Conservation (phyloP, 805 yeast species). For the Yamadazyma endophytica region DNA sequence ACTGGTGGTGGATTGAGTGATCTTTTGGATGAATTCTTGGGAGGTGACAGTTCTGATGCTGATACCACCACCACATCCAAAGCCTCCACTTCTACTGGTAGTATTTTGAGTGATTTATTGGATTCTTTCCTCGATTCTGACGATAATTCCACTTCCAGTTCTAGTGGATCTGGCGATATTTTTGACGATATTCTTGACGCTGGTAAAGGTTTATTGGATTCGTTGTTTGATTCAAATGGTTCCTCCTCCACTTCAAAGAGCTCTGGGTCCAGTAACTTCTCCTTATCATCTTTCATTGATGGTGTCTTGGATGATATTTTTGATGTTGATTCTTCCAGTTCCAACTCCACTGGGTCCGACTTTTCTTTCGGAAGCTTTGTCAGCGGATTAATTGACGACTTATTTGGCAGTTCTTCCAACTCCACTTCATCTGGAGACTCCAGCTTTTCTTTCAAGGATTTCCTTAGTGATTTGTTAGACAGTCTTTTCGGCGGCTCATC, state of each 20-base stretch:
- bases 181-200: conserved; percentile 12
- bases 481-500: conserved; percentile 1
- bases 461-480: not conserved
- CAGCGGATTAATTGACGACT: conserved; percentile 9
- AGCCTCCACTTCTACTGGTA: conserved; percentile 6
- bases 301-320: conserved; percentile 13
- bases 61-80: conserved; percentile 7
- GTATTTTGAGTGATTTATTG: conserved; percentile 7
- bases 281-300: conserved; percentile 10
- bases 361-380: conserved; percentile 11
- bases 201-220: conserved; percentile 9
- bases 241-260: conserved; percentile 1
- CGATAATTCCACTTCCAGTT: conserved; percentile 1
- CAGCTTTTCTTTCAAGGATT: conserved; percentile 2
- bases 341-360: conserved; percentile 5
- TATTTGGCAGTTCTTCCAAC: conserved; percentile 6
- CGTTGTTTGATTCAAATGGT: conserved; percentile 11
- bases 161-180: conserved; percentile 4
- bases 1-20: conserved; percentile 9
- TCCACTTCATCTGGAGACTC: conserved; percentile 3
- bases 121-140: conserved; percentile 3
- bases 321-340: conserved; percentile 8
- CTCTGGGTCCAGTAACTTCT: conserved; percentile 8
- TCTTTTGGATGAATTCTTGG: conserved; percentile 7
- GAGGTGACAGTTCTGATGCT: conserved; percentile 6